Conservation (phyloP, 169 alveolate species). For the Prorocentrum cordatum region DNA sequence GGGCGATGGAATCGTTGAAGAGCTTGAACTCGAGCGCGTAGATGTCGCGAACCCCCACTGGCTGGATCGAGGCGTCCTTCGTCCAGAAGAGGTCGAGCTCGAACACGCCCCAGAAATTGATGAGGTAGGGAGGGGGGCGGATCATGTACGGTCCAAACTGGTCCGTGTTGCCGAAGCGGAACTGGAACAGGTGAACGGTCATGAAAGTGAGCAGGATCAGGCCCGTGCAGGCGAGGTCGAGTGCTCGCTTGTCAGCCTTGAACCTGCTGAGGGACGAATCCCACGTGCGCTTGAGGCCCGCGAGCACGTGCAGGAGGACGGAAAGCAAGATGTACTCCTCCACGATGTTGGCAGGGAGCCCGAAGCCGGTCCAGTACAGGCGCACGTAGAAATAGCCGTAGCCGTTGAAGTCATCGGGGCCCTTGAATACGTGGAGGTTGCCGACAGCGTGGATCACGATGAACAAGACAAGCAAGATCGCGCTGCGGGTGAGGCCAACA, state of each 20-base stretch:
- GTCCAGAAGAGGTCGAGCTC: constrained; percentile 22
- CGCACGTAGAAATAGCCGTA: constrained; percentile 65
- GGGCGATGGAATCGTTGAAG: too few relatives aligned
- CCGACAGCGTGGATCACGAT: constrained; percentile 70
- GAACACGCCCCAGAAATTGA: constrained; percentile 34
- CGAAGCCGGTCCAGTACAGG: constrained; percentile 59
- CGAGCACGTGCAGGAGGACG: constrained; percentile 41
- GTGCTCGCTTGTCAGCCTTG: background rate
- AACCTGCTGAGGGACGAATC: constrained; percentile 15
- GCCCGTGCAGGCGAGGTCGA: constrained; percentile 36
- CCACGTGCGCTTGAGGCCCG: constrained; percentile 50
- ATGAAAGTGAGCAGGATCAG: constrained; percentile 34
- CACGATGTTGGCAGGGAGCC: constrained; percentile 56
- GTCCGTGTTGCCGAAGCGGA: constrained; percentile 56
- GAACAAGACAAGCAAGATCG: constrained; percentile 69
- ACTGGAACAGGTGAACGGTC: constrained; percentile 59
- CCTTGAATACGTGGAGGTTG: constrained; percentile 70
- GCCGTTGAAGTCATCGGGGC: constrained; percentile 63
- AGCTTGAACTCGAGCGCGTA: constrained; percentile 34
- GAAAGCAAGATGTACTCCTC: constrained; percentile 56
- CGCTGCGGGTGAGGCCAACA: constrained; percentile 70
- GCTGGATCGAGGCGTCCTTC: background rate
- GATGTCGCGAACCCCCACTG: constrained; percentile 34
- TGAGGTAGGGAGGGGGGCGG: constrained; percentile 28
- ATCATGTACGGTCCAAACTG: constrained; percentile 34